Conservation (phyloP, 2,329 filamentous ascomycete species). For the Nigrograna mackinnonii region DNA sequence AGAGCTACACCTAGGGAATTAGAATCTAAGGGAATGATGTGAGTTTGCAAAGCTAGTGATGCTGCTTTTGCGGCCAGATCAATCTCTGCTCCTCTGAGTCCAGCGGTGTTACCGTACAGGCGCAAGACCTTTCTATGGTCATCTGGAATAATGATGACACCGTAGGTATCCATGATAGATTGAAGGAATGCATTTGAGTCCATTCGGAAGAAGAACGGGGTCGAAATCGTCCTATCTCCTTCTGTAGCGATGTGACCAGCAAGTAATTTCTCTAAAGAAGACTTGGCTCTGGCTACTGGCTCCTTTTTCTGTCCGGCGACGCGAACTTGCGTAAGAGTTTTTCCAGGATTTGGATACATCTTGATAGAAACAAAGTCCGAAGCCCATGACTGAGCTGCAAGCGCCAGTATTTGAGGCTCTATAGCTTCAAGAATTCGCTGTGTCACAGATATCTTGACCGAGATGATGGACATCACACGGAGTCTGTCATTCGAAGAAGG, state of each 20-base stretch:
- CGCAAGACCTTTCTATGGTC: slow-evolving; percentile 4
- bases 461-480: slow-evolving; percentile 7
- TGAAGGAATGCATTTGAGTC: slow-evolving; percentile 3
- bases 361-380: slow-evolving; percentile 8
- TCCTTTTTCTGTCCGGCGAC: slow-evolving; percentile 10
- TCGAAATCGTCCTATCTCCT: slow-evolving; percentile 1
- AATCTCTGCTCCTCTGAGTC: slow-evolving; percentile 1
- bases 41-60: slow-evolving; percentile 4
- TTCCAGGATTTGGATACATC: slow-evolving; percentile 7
- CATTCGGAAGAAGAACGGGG: slow-evolving; percentile 6
- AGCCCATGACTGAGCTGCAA: slow-evolving; percentile 4
- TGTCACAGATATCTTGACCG: slow-evolving; percentile 13
- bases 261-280: slow-evolving; percentile 10
- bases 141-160: slow-evolving; percentile 8
- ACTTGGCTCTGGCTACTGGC: slow-evolving; percentile 9
- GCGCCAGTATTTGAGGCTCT: slow-evolving; percentile 6
- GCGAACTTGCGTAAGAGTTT: slow-evolving; percentile 8
- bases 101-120: slow-evolving; percentile 4
- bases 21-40: slow-evolving; percentile 12
- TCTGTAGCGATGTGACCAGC: slow-evolving; percentile 11
- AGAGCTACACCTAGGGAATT: slow-evolving; percentile 8
- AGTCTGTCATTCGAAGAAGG: slow-evolving; percentile 8
- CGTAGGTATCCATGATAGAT: slow-evolving; percentile 1
- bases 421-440: slow-evolving; percentile 7
- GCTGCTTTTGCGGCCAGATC: slow-evolving; percentile 5